These are phyloP conservation scores for Nissolia schottii DNA, from an alignment of 306 rosid species.

Conservation along the genomic window DNA sequence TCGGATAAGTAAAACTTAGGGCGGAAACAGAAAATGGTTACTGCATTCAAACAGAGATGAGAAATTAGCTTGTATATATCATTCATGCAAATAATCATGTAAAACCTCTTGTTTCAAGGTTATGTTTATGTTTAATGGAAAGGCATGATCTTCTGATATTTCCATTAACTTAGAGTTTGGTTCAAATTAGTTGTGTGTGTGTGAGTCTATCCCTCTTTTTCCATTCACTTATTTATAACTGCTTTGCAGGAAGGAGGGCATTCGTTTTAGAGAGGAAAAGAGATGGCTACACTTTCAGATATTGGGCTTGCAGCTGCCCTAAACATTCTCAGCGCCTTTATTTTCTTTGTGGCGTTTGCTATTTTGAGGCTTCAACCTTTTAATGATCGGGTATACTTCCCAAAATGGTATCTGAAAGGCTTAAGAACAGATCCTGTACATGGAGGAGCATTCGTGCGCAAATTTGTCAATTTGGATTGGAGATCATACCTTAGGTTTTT, in stretches of 20 bases:
- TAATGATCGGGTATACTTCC: conserved; percentile 92
- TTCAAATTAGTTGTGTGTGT: conserved; percentile 2
- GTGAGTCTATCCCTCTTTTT: neutral
- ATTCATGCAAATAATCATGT: neutral
- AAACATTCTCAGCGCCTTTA: conserved; percentile 67
- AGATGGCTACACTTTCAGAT: conserved; percentile 79
- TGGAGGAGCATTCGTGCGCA: conserved; percentile 65
- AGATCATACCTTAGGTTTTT: conserved; percentile 64
- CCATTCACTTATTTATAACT: neutral
- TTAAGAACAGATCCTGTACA: conserved; percentile 70
- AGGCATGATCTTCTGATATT: neutral
- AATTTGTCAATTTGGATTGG: conserved; percentile 84
- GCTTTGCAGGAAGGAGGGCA: conserved; percentile 36
- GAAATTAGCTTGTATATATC: neutral
- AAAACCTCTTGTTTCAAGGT: neutral
- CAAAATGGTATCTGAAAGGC: conserved; percentile 90
- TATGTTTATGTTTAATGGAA: neutral
- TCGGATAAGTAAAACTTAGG: neutral
- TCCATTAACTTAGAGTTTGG: neutral
- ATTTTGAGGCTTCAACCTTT: conserved; percentile 92
- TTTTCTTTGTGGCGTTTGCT: conserved; percentile 79
- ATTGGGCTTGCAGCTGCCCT: conserved; percentile 71
- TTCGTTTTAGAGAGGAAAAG: neutral
- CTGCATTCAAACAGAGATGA: neutral
- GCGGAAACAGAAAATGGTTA: neutral